A percentile compares a stretch with the other conserved stretches of the same genome.
Evolutionary conservation across 2,329 filamentous ascomycete species (phyloP).

Genomic region (Nectriaceae sp.): DNA sequence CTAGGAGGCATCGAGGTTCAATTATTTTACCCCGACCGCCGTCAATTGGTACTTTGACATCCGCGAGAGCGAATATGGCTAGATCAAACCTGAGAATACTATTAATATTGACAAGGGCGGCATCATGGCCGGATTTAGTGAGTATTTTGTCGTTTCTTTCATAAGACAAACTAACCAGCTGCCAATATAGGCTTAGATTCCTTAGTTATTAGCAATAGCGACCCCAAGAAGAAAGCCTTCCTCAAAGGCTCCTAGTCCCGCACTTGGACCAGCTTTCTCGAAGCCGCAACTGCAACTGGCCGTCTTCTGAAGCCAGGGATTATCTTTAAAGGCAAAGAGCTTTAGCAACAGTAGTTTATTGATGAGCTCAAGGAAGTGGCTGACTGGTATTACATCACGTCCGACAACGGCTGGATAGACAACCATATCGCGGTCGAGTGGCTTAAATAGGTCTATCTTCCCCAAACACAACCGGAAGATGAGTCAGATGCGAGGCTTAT

Average conservation of each 20-base stretch:
- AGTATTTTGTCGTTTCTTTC: too few species aligned
- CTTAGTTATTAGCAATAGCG: too few species aligned
- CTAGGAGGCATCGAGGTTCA: too few species aligned
- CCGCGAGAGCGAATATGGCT: too few species aligned
- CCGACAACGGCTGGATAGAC: conserved; percentile 5
- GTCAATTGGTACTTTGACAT: too few species aligned
- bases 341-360: conserved; percentile 12
- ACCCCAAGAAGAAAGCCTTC: conserved; percentile 4
- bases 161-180: too few species aligned
- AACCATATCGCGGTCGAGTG: conserved; percentile 8
- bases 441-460: conserved; percentile 4
- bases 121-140: too few species aligned
- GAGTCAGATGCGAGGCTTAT: conserved; percentile 6
- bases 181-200: too few species aligned
- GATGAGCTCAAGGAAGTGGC: conserved; percentile 9
- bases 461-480: too few species aligned
- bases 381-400: conserved; percentile 11
- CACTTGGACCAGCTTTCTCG: conserved; percentile 9
- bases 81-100: too few species aligned
- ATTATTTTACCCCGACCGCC: too few species aligned
- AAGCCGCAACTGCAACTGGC: conserved; percentile 9
- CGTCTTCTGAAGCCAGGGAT: conserved; percentile 5
- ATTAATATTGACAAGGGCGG: too few species aligned
- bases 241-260: conserved; percentile 10
- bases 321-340: conserved; percentile 13